Base-by-base conservation (phyloP, 2,329 filamentous ascomycete species). In the Blumeriella jaapii region DNA sequence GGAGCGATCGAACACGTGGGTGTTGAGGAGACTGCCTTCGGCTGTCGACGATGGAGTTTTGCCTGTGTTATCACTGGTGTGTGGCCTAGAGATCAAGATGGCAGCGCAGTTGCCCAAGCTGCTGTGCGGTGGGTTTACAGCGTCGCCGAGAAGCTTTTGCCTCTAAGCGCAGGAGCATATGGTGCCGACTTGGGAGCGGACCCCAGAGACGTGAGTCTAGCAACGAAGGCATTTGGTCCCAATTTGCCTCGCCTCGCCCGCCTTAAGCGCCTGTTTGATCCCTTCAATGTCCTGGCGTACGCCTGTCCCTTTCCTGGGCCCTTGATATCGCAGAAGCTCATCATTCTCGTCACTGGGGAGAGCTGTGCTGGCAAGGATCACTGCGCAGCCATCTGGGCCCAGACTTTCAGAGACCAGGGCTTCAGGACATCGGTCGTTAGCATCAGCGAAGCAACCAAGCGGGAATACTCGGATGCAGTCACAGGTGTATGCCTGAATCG, bases 61-160 rank as follows among this genome's bases (percentile, higher is more conserved):
- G 74, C 73, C 29, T 79, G 74, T 45, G 69, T 78, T 4, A 49
- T 80, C 26, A 78, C 73, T 4, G 73, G 69, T 16, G 65, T 76
- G 38, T 79, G 74, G 74, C 59, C 60, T 2, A 67, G 71, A 11
- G 59, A 67, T 7, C 51, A 69, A 52, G 69, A 74, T 42, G 61
- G 51, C 27, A 66, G 60, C 0, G 53, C 58, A 29, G 24, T 43
- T 8, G 59, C 65, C 41, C 56, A 39, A 41, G 50, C 49, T 36
- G 59, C 54, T 2, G 49, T 68, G 3, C 36, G 49, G 4, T 79
- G 74, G 74, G 74, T 78, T 12, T 78, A 78, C 49, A 41, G 60
- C 1, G 59, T 71, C 31, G 65, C 54, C 29, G 31, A 6, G 4
- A 45, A 60, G 9, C 53, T 80, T 51, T 47, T 74, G 38, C 60